Evolutionary conservation across 108 stramenopile species (phyloP), one percentile per base, ranked within the genome.

Genomic region (Skeletonema potamos): DNA sequence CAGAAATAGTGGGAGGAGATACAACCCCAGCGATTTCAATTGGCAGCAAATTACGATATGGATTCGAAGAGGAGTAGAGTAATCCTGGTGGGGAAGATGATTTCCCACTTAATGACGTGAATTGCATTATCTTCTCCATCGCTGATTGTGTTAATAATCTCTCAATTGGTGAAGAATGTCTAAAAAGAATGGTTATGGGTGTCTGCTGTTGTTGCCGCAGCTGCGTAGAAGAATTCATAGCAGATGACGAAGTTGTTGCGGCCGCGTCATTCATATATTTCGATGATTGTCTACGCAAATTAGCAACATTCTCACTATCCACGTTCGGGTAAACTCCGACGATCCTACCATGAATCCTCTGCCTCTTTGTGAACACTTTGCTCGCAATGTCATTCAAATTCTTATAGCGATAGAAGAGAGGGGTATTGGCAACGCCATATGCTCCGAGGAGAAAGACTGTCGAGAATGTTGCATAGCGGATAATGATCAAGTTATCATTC

Each of bases 391-490:
- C 93, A 28, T 71, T 33, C 6, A 92, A 81, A 9, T 72, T 82
- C 41, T 77, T 84, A 70, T 89, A 94, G 10, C 93, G 88, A 79
- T 89, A 89, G 62, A 94, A 92, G 6, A 94, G 68, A n/a, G 93
- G 93, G 5, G 91, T 90, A 18, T 89, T 81, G 29, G 84, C 82
- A 13, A 94, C 59, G 6, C 91, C 93, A 55, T 91, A 91, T 0
- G 74, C 87, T 9, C 86, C 73, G 48, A 94, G 58, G 10, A 92
- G 64, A 29, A 78, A 51, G 18, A 94, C 73, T 0, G 85, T 69
- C 9, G 90, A 72, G 12, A 87, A 20, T 9, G 82, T 78, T 1
- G 74, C 86, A 55, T 82, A 89, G 54, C 93, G 70, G 11, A 86
- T 83, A 9, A 82, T 81, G 32, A 89, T 79, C 12, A 94, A 41